Percentiles rank a stretch among this genome's conserved stretches.
phyloP scores from a whole-genome alignment of 2,329 filamentous ascomycete genomes.

The Hypoxylon sp. region DNA sequence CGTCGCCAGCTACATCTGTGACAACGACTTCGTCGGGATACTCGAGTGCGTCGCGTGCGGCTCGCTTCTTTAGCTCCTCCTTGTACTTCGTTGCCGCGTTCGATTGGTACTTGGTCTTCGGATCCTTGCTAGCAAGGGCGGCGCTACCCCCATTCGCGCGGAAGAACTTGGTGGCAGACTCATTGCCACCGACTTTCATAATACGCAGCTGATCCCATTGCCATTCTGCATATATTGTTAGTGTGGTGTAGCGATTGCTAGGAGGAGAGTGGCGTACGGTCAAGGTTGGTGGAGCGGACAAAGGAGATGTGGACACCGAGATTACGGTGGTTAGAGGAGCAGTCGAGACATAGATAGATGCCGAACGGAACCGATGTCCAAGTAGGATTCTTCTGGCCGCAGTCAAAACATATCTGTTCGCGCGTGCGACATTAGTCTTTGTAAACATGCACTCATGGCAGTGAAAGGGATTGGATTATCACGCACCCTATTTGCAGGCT shows the following conservation, averaged over 20 bases:
- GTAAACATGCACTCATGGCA: conserved; percentile 20
- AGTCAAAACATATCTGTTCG: conserved; percentile 91
- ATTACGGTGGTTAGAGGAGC: conserved; percentile 96
- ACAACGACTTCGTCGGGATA: conserved; percentile 89
- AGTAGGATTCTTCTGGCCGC: conserved; percentile 95
- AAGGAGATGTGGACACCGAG: conserved; percentile 99
- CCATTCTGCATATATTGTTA: conserved; percentile 74
- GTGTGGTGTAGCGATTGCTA: conserved; percentile 14
- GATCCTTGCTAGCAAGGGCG: conserved; percentile 94
- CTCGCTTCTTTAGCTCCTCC: conserved; percentile 90
- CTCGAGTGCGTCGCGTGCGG: conserved; percentile 86
- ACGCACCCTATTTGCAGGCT: conserved; percentile 91
- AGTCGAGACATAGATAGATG: conserved; percentile 98
- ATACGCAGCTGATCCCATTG: conserved; percentile 98
- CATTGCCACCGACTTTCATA: conserved; percentile 99
- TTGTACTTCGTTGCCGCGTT: conserved; percentile 97
- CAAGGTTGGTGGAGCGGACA: conserved; percentile 97
- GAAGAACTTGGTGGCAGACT: conserved; percentile 98
- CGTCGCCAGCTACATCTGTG: conserved; percentile 74
- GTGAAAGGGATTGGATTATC: conserved; percentile 42
- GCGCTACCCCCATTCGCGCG: conserved; percentile 95
- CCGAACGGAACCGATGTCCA: conserved; percentile 98
- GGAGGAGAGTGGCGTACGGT: conserved; percentile 75
- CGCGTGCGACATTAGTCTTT: conserved; percentile 21
- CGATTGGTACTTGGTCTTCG: conserved; percentile 96